These are phyloP conservation scores for Lepiota subincarnata DNA, from an alignment of 768 basidiomycete species.

Conservation along the genomic window DNA sequence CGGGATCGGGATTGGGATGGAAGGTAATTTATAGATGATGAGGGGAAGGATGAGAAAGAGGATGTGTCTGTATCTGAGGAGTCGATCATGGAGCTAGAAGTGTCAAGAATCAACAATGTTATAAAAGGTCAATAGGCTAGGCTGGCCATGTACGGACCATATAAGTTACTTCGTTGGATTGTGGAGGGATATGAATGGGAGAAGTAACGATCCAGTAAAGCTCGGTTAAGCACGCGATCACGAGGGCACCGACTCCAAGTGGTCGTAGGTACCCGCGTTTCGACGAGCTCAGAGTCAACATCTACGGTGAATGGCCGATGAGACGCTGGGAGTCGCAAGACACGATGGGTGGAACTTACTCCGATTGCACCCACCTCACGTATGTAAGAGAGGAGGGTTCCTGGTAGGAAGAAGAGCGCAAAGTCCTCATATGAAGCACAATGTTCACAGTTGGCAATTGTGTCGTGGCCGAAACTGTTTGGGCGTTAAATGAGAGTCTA, in stretches of 20 bases:
- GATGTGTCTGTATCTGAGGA: conserved; percentile 48
- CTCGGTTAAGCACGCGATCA: conserved; percentile 48
- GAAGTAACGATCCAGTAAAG: conserved; percentile 48
- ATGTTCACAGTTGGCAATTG: conserved; percentile 59
- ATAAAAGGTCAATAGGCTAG: neutral
- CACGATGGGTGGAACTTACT: conserved; percentile 22
- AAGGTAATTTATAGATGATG: conserved; percentile 34
- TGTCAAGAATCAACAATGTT: neutral
- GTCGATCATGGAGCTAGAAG: conserved; percentile 61
- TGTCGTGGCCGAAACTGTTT: conserved; percentile 63
- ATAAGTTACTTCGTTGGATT: conserved; percentile 27
- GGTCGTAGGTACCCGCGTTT: conserved; percentile 32
- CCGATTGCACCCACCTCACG: conserved; percentile 52
- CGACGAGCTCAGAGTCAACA: conserved; percentile 25
- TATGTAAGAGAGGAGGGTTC: conserved; percentile 54
- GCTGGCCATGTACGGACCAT: conserved; percentile 28
- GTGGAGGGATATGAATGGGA: conserved; percentile 40
- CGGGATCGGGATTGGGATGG: conserved; percentile 27
- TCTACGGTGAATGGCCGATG: neutral
- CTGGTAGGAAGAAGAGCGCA: conserved; percentile 52
- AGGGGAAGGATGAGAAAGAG: conserved; percentile 59
- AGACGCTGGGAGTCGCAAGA: neutral
- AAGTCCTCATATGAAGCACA: conserved; percentile 62
- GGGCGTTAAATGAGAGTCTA: neutral
- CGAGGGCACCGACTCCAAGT: conserved; percentile 43